Base-by-base conservation (phyloP, 2,329 filamentous ascomycete species). In the Periconia sp. region DNA sequence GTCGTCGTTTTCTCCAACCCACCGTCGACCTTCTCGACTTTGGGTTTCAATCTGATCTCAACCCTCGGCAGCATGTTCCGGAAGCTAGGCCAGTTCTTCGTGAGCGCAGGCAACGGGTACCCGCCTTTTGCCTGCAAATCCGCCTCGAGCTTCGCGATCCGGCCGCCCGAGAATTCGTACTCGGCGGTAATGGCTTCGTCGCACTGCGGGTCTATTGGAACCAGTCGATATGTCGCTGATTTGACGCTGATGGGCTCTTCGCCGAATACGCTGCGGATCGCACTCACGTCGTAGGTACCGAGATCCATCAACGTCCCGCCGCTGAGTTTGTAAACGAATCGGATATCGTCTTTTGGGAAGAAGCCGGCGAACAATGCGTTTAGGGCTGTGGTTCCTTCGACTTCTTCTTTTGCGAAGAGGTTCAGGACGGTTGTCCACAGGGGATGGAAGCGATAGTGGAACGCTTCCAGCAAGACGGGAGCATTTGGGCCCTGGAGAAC, bases 371-470 rank as follows among this genome's bases (percentile, higher is more conserved):
- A 63, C 5, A 67, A 35, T 1, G 62, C 59, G 30, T 67, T 60
- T 6, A 62, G 68, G 3, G 61, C 65, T 13, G 72, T 57, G 7
- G 72, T 66, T 7, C 65, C 56, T 19, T 72, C 70, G 35, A 76
- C 70, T 45, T 70, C 59, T 3, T 58, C 55, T 3, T 62, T 58
- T 31, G 75, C 63, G 50, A 77, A 65, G 9, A 77, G 64, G 2
- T 67, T 56, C 14, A 72, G 61, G 52, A 74, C 73, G 6, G 61
- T 49, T 56, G 73, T 69, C 52, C 74, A 72, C 0, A 74, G 71
- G 0, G 76, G 76, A 58, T 78, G 74, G 58, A 78, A 77, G 45
- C 74, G 73, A 66, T 75, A 77, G 54, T 77, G 75, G 50, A 71
- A 70, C 2, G 77, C 77, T 64, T 80, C 77, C 47, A 80, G 69